Conservation (phyloP, 768 basidiomycete genomes). For the Russula ochroleuca region DNA sequence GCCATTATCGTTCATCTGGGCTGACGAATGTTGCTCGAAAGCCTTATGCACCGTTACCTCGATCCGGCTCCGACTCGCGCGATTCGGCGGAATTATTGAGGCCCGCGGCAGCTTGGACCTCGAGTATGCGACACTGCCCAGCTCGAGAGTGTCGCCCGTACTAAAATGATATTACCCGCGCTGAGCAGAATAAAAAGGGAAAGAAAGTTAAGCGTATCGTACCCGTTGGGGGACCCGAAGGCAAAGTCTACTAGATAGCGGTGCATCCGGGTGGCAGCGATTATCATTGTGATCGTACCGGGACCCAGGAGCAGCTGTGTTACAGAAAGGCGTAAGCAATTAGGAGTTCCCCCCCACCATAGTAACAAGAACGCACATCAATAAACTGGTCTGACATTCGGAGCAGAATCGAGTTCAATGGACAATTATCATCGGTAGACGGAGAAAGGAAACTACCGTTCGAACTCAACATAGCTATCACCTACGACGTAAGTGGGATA, state of each 20-base stretch:
- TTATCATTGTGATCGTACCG: background rate
- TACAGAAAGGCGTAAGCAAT: background rate
- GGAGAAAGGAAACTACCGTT: background rate
- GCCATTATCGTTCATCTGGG: background rate
- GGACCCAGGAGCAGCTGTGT: background rate
- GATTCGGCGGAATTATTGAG: too few species aligned
- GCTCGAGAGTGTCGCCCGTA: background rate
- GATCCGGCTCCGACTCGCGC: background rate
- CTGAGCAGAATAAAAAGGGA: background rate
- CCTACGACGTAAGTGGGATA: background rate
- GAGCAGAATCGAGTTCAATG: background rate
- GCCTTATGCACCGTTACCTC: background rate
- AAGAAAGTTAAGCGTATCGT: background rate
- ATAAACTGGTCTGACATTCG: background rate
- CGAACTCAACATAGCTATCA: background rate
- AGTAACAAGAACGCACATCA: background rate
- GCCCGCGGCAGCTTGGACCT: background rate
- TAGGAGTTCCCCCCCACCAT: background rate
- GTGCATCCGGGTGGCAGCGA: background rate
- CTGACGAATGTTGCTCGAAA: background rate
- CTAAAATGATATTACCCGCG: background rate
- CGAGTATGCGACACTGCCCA: too few species aligned
- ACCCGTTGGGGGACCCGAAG: background rate
- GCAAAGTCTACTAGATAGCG: background rate
- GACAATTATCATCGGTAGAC: background rate